These are phyloP conservation scores for Melaleuca quinquenervia DNA, from an alignment of 345 rosid species.

Conservation along the genomic window DNA sequence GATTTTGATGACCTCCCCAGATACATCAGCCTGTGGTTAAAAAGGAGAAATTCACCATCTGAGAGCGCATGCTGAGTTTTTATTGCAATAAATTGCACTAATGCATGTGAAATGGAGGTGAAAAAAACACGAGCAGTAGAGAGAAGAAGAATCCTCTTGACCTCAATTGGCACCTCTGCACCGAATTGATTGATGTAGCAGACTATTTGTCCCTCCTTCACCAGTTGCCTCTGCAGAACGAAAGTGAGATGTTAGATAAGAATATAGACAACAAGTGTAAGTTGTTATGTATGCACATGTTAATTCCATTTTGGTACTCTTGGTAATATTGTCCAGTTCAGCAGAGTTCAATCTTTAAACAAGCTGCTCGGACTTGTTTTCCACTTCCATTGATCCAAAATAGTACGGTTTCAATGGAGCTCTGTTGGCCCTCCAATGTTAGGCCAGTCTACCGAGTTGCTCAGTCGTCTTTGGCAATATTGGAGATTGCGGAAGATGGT, in stretches of 20 bases:
- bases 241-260: not conserved
- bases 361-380: not conserved
- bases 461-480: not conserved
- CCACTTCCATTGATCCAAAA: not conserved
- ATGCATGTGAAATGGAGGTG: not conserved
- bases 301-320: not conserved
- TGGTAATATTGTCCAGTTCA: not conserved
- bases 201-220: slow-evolving; percentile 84
- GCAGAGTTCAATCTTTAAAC: not conserved
- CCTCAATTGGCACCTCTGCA: slow-evolving; percentile 70
- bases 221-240: slow-evolving; percentile 57
- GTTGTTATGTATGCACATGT: not conserved
- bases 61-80: not conserved
- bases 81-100: not conserved
- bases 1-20: slow-evolving; percentile 72
- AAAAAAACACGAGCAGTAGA: not conserved
- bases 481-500: not conserved
- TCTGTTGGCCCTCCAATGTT: not conserved
- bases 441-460: not conserved
- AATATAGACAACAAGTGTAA: not conserved
- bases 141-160: slow-evolving; percentile 4
- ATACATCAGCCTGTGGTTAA: slow-evolving; percentile 48
- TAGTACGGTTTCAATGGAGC: not conserved
- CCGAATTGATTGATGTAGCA: slow-evolving; percentile 82
- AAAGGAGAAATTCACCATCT: not conserved